Conservation (phyloP, 176 grass and related monocot species). For the Zea luxurians region DNA sequence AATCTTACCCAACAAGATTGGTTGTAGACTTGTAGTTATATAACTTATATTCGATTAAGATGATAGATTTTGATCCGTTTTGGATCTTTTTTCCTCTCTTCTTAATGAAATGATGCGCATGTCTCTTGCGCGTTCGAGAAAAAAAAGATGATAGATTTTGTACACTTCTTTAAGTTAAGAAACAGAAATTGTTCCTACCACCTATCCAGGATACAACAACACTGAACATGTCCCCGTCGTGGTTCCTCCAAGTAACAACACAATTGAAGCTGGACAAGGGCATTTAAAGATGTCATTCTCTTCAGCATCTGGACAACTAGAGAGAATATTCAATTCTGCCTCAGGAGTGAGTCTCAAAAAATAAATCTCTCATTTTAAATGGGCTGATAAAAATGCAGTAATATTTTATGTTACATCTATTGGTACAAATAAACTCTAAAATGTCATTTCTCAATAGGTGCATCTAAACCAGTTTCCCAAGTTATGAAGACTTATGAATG, state of each 20-base stretch:
- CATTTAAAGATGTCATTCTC: constrained; percentile 86
- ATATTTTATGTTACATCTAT: neutral
- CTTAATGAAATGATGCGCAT: too few species aligned
- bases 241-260: constrained; percentile 52
- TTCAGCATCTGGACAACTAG: constrained; percentile 64
- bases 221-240: constrained; percentile 32
- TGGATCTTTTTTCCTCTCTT: too few species aligned
- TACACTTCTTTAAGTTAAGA: neutral
- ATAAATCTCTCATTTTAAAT: neutral
- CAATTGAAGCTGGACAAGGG: constrained; percentile 75
- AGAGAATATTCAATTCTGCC: constrained; percentile 58
- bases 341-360: constrained; percentile 60
- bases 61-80: neutral
- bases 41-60: neutral
- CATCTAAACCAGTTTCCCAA: neutral
- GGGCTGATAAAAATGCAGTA: neutral
- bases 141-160: neutral
- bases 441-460: neutral
- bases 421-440: neutral
- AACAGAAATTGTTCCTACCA: neutral
- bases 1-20: neutral
- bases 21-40: neutral
- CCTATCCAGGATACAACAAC: constrained; percentile 37
- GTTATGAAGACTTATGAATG: neutral
- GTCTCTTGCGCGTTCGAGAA: too few species aligned